Evolutionary conservation across 169 alveolate species (phyloP), one percentile per base, ranked within the genome.

Genomic region (Plasmodium ovale): DNA sequence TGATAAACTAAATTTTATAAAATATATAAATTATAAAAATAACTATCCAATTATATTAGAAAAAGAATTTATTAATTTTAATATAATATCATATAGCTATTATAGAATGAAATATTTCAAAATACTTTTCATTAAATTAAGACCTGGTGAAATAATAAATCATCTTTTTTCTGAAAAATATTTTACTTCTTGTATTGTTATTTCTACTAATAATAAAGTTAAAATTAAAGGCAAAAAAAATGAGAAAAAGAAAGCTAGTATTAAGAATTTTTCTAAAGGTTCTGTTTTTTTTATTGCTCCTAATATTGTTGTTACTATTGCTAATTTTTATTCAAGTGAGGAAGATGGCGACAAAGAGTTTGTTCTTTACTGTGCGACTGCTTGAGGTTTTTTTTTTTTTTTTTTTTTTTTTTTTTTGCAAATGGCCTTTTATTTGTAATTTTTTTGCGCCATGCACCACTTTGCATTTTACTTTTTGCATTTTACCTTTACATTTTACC

Each of bases 1-100:
- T 62, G 99, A 98, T 60, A 77, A 77, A 54, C 3, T 77, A 10
- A 77, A 77, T 25, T 77, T 77, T 77, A 77, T 77, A 2, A 77
- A 77, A 31, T 77, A 77, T 77, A 77, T 77, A 7, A 77, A 77
- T 77, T 77, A 77, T 31, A 77, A 62, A 42, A 77, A 31, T 3
- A 77, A 77, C 4, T 64, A 42, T 49, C 88, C 88, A 4, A 44
- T 77, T 1, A 77, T 77, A 27, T 53, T 77, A 19, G 88, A 77
- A 37, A 77, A 77, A 16, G 88, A 77, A 77, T 77, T 77, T 29
- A 77, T 77, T 3, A 77, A 77, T 53, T 77, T 60, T 47, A 77
- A 77, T 37, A 77, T 77, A 0, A 62, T 77, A 49, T 77, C 88
- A 1, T 77, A 64, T 25, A 77, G 88, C 25, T 77, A 77, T 37